Percentiles rank a stretch among this genome's conserved stretches.
Evolutionary conservation across 176 grass and related monocot genomes (phyloP).

Genomic region (Oryza glumipatula): DNA sequence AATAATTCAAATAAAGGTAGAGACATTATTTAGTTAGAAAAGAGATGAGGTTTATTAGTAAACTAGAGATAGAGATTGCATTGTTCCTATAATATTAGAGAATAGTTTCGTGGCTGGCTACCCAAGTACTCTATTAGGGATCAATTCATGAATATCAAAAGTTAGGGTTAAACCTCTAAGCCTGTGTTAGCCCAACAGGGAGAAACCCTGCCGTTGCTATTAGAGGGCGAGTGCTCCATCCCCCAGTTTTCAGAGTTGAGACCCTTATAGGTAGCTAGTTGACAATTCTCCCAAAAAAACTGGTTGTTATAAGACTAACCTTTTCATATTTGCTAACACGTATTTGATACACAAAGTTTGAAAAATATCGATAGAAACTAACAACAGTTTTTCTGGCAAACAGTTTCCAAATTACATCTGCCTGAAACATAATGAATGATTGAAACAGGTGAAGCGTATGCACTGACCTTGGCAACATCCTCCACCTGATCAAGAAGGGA

Average conservation of each 20-base stretch:
- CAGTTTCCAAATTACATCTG: slow-evolving; percentile 10
- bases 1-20: no score
- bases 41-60: no score
- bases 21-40: no score
- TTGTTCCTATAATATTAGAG: no score
- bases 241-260: background rate
- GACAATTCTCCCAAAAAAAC: background rate
- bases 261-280: background rate
- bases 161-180: no score
- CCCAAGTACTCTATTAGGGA: no score
- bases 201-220: no score
- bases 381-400: background rate
- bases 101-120: no score
- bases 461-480: slow-evolving; percentile 86
- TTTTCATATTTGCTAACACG: background rate
- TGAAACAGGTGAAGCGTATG: background rate
- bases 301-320: background rate
- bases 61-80: no score
- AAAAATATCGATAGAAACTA: background rate
- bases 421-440: background rate
- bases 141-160: no score
- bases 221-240: background rate
- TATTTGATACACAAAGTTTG: background rate
- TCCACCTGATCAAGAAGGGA: slow-evolving; percentile 89
- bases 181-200: no score